phyloP scores from a whole-genome alignment of 257 asterid genomes.

The Primulina huaijiensis region DNA sequence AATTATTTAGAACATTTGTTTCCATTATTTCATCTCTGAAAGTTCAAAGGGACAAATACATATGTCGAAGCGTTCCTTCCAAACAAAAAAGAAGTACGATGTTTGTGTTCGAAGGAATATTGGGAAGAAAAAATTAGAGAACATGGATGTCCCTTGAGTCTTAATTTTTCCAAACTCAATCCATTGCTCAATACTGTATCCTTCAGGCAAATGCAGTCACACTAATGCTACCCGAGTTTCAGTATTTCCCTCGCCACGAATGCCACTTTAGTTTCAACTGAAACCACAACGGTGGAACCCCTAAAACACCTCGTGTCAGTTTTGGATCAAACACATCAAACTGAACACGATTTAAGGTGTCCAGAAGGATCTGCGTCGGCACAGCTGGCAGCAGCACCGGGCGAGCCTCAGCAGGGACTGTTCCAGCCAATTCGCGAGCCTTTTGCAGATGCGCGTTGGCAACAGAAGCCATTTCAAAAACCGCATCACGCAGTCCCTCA shows the following conservation, averaged over 20 bases:
- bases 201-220: neutral
- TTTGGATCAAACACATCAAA: constrained; percentile 87
- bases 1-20: too few species aligned
- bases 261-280: constrained; percentile 82
- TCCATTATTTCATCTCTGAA: too few species aligned
- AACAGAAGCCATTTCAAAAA: constrained; percentile 88
- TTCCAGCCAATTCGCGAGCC: constrained; percentile 67
- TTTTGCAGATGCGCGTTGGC: constrained; percentile 77
- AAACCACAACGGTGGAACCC: constrained; percentile 75
- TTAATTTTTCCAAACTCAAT: neutral
- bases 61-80: too few species aligned
- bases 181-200: neutral
- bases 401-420: constrained; percentile 73
- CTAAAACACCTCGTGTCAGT: constrained; percentile 60
- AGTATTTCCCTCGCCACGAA: constrained; percentile 84
- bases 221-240: constrained; percentile 20
- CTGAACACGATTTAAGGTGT: constrained; percentile 57
- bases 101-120: neutral
- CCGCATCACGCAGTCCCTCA: constrained; percentile 61
- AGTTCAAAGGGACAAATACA: too few species aligned
- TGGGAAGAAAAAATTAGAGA: neutral
- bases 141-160: neutral
- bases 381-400: constrained; percentile 80
- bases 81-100: neutral
- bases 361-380: constrained; percentile 68